Base-by-base conservation (phyloP, 2,329 filamentous ascomycete species). In the Exserohilum turcica region DNA sequence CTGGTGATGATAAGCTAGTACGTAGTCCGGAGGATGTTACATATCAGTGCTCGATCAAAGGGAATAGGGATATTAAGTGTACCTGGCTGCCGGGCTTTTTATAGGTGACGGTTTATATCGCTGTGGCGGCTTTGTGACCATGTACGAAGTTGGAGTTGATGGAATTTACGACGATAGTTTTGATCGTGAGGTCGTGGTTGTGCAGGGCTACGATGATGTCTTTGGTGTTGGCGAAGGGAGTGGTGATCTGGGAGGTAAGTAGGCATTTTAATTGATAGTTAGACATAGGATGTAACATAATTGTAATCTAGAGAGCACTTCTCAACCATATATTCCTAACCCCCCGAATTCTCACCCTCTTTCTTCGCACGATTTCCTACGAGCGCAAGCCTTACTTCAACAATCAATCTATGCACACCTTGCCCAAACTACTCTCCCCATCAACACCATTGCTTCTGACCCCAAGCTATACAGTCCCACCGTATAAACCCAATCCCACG, bases 1-100 rank as follows among this genome's bases (percentile, higher is more conserved):
- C 74, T 76, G 50, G 73, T 75, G 32, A 77, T 67, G n/a, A 72
- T 76, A 49, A 77, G 69, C 28, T 66, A 72, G 66, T 75, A 77
- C 18, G 73, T 75, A n/a, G 73, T 75, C 65, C 72, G 31, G 12
- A 52, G 40, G n/a, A 24, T n/a, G 19, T 46, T 16, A 43, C 38
- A 8, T n/a, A n/a, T n/a, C n/a, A 6, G 37, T 13, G 9, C 19
- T 27, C 9, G 31, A 8, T 13, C 27, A 21, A 13, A 33, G 32
- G 27, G 13, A 12, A 5, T 8, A 13, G 18, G 38, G 12, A 6
- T 18, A 5, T 5, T 1, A 3, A n/a, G 35, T 49, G 5, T 60
- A 69, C 72, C 57, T 74, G 70, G 29, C 74, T 74, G 37, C 72
- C 71, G 39, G 74, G 73, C 59, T 75, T 77, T 60, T 71, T 73